Evolutionary conservation across 441 rosid species (phyloP).

Genomic region (Hypseocharis bilobata): DNA sequence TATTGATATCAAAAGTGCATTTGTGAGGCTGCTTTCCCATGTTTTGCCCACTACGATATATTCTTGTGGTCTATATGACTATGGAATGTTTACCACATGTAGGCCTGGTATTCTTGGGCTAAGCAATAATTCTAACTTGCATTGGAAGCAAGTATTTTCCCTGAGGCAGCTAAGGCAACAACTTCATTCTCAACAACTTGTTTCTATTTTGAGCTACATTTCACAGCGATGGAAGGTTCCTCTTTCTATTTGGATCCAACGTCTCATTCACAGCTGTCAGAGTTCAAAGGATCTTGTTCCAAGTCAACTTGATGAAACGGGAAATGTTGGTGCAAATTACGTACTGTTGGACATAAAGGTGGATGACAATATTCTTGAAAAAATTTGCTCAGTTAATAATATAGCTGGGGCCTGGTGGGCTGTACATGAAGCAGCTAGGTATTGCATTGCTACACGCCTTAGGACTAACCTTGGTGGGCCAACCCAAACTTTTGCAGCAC

Average conservation of each 20-base stretch:
- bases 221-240: constrained; percentile 91
- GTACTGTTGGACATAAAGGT: constrained; percentile 51
- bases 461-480: constrained; percentile 99
- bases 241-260: constrained; percentile 81
- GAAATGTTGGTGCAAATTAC: constrained; percentile 32
- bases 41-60: constrained; percentile 59
- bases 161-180: constrained; percentile 66
- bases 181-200: constrained; percentile 88
- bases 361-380: constrained; percentile 65
- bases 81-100: constrained; percentile 34
- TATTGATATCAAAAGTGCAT: constrained; percentile 51
- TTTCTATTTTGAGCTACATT: constrained; percentile 85
- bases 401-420: constrained; percentile 99
- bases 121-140: constrained; percentile 45
- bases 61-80: constrained; percentile 45
- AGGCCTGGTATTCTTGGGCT: constrained; percentile 40
- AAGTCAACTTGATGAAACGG: constrained; percentile 57
- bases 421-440: constrained; percentile 93
- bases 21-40: constrained; percentile 61
- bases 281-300: constrained; percentile 41
- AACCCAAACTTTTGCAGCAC: constrained; percentile 92
- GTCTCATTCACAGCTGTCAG: constrained; percentile 55
- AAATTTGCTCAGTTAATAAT: constrained; percentile 62
- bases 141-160: constrained; percentile 88
- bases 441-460: constrained; percentile 72